These are phyloP conservation scores for Cystobasidium sp. DNA, from an alignment of 1,284 basidiomycete species.

Conservation along the genomic window DNA sequence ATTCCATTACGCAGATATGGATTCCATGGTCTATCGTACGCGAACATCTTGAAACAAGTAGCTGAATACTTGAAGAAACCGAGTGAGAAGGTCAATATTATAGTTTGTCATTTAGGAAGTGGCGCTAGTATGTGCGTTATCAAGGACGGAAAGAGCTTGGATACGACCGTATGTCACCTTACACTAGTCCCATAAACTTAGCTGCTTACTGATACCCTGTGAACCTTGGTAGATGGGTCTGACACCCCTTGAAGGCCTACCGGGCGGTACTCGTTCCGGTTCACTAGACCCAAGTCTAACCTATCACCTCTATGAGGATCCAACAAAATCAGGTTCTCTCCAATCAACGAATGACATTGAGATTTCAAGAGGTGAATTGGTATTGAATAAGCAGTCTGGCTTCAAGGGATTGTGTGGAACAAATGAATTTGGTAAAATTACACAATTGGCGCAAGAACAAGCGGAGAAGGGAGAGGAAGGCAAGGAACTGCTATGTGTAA, in stretches of 20 bases:
- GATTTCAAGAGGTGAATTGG: slow-evolving; percentile 74
- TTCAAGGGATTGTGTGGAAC: slow-evolving; percentile 69
- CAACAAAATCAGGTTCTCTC: slow-evolving; percentile 59
- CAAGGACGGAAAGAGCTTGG: slow-evolving; percentile 69
- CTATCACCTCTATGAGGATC: slow-evolving; percentile 76
- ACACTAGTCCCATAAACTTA: not conserved
- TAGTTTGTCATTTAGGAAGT: slow-evolving; percentile 80
- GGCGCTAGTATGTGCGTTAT: slow-evolving; percentile 81
- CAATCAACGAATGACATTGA: slow-evolving; percentile 63
- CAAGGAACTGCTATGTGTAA: slow-evolving; percentile 35
- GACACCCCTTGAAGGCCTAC: slow-evolving; percentile 75
- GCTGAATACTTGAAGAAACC: slow-evolving; percentile 65
- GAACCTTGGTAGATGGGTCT: slow-evolving; percentile 70
- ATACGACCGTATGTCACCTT: slow-evolving; percentile 61
- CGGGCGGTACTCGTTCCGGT: slow-evolving; percentile 83
- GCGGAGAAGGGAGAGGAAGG: slow-evolving; percentile 52
- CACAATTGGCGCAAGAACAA: slow-evolving; percentile 52
- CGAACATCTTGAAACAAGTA: slow-evolving; percentile 63
- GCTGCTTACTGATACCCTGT: not conserved
- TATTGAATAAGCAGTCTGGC: slow-evolving; percentile 67
- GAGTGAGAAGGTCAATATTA: slow-evolving; percentile 65
- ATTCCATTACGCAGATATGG: slow-evolving; percentile 74
- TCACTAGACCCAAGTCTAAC: slow-evolving; percentile 80
- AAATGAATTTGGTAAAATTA: slow-evolving; percentile 71
- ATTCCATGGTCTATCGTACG: slow-evolving; percentile 71